These are phyloP conservation scores for Climacium dendroides DNA, from an alignment of 225 moss, liverwort and hornwort genomes.

Conservation along the genomic window DNA sequence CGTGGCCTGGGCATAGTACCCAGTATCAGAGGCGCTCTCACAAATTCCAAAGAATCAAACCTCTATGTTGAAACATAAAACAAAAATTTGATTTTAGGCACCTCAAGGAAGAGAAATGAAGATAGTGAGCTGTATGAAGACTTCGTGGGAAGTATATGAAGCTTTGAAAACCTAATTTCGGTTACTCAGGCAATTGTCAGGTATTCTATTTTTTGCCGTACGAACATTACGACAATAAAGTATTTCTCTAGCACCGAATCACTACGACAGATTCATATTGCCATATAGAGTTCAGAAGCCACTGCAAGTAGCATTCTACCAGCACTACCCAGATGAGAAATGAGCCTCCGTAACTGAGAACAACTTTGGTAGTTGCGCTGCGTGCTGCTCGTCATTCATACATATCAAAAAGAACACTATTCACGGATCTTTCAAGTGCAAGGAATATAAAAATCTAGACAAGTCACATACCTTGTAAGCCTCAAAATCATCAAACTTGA, in stretches of 20 bases:
- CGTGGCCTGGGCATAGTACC: slow-evolving; percentile 46
- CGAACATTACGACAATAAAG: background rate
- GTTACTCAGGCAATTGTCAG: background rate
- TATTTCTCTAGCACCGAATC: background rate
- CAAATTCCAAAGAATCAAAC: background rate
- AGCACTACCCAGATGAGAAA: background rate
- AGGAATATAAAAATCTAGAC: background rate
- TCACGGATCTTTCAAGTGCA: background rate
- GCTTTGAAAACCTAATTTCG: background rate
- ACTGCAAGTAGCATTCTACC: background rate
- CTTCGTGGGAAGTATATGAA: background rate
- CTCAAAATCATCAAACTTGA: slow-evolving; percentile 92
- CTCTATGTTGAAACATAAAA: background rate
- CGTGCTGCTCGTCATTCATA: background rate
- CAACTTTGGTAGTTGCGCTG: background rate
- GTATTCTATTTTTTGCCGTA: background rate
- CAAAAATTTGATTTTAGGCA: background rate
- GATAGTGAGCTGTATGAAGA: background rate
- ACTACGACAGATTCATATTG: background rate
- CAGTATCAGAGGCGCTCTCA: background rate
- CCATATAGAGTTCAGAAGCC: background rate
- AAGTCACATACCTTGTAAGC: slow-evolving; percentile 70
- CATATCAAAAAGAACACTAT: background rate
- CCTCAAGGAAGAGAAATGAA: background rate
- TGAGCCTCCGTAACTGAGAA: background rate